Percentiles rank a stretch among this genome's conserved stretches.
These are phyloP conservation scores for Colletotrichum sp. DNA, from an alignment of 2,329 filamentous ascomycete species.

Conservation along the genomic window DNA sequence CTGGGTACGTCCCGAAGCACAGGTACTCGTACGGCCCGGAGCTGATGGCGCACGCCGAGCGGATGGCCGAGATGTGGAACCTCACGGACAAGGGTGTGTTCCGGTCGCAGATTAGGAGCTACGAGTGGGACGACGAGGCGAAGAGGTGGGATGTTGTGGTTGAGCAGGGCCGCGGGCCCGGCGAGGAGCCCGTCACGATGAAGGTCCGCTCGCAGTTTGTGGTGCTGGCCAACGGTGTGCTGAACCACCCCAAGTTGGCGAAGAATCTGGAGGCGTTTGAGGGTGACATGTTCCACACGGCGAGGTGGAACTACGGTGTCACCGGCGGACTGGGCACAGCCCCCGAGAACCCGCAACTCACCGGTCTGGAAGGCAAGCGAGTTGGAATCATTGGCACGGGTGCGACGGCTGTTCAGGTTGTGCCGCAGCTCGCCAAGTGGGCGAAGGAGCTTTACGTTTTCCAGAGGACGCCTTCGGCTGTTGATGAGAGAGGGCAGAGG, in stretches of 20 bases:
- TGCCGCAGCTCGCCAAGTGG: slow-evolving; percentile 50
- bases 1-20: slow-evolving; percentile 60
- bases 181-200: slow-evolving; percentile 28
- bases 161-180: slow-evolving; percentile 29
- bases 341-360: slow-evolving; percentile 40
- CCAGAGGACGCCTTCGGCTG: slow-evolving; percentile 56
- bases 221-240: slow-evolving; percentile 40
- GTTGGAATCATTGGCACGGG: slow-evolving; percentile 58
- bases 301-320: slow-evolving; percentile 48
- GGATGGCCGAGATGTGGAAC: slow-evolving; percentile 45
- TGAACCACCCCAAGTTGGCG: slow-evolving; percentile 47
- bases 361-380: slow-evolving; percentile 49
- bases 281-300: slow-evolving; percentile 50
- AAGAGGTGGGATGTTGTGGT: slow-evolving; percentile 26
- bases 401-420: slow-evolving; percentile 50
- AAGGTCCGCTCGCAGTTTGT: slow-evolving; percentile 45
- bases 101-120: slow-evolving; percentile 41
- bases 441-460: slow-evolving; percentile 60
- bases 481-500: slow-evolving; percentile 42
- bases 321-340: slow-evolving; percentile 42
- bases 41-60: slow-evolving; percentile 44
- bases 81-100: slow-evolving; percentile 44
- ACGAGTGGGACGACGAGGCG: slow-evolving; percentile 51
- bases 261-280: slow-evolving; percentile 46
- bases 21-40: slow-evolving; percentile 50